Base-by-base conservation (phyloP, 2,329 filamentous ascomycete species). In the Tolypocladium tundrense region DNA sequence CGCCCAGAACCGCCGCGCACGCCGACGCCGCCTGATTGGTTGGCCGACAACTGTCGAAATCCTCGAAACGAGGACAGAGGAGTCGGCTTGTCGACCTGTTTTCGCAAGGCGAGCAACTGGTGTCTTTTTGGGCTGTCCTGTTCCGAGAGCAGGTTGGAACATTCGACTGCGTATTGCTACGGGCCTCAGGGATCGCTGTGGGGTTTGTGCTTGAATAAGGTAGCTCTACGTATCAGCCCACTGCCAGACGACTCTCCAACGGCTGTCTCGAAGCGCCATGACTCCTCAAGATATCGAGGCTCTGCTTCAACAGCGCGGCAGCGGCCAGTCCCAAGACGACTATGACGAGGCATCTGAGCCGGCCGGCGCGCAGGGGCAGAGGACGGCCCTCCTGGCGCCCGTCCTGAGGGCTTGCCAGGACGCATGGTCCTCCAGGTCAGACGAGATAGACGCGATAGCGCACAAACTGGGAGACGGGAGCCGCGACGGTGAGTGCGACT, bases 401-500 rank as follows among this genome's bases (percentile, higher is more conserved):
- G 72, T 81, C 0, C 65, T 80, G 43, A 64, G 64, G 9, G 65
- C 66, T 2, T 74, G 75, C 19, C 69, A 72, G 53, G 64, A 76
- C 21, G 68, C 77, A 4, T 78, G 75, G 69, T 67, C 72, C 40
- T 64, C 75, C 8, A 68, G 70, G 1, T 73, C 72, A 0, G 62
- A 69, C 10, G 71, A 77, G 1, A 69, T 85, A 19, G 77, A 79
- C 56, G 57, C 64, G 2, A 70, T 81, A 43, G 77, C 78, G 1
- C 76, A 83, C 65, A 79, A 77, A 58, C 66, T 85, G 0, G 83
- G 77, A 1, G 77, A 85, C 62, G 79, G 76, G 6, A 82, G 81
- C 61, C 75, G 83, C 65, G 76, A 81, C 65, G 75, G 81, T 83
- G 64, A 73, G 79, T 68, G 6, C n/a, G 8, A 16, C 9, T 39